phyloP scores from a whole-genome alignment of 495 filamentous ascomycete species.

The Daldinia concentrica region DNA sequence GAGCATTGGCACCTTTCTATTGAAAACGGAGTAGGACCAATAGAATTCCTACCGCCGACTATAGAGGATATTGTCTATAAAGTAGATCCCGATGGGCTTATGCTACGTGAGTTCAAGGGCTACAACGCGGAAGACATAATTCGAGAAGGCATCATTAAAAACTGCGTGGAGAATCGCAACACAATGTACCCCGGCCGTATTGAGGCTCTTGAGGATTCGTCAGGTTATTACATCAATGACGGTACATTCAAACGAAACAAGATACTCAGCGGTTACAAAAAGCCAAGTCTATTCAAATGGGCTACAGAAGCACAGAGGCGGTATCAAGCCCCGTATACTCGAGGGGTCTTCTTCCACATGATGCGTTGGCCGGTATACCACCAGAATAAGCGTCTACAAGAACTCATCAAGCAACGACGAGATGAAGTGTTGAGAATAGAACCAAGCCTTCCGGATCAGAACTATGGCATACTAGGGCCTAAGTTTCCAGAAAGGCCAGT shows the following conservation, averaged over 20 bases:
- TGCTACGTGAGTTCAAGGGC: neutral
- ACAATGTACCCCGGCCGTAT: slow-evolving; percentile 42
- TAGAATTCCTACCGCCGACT: slow-evolving; percentile 32
- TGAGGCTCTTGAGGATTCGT: slow-evolving; percentile 31
- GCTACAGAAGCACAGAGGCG: slow-evolving; percentile 42
- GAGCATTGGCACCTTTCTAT: slow-evolving; percentile 35
- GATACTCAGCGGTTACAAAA: slow-evolving; percentile 21
- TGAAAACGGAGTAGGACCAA: slow-evolving; percentile 28
- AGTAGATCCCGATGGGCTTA: slow-evolving; percentile 21
- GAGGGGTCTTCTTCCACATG: slow-evolving; percentile 41
- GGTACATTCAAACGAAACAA: slow-evolving; percentile 13
- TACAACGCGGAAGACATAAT: slow-evolving; percentile 5
- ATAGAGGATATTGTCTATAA: slow-evolving; percentile 30
- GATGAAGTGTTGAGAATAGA: slow-evolving; percentile 32
- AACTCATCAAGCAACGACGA: slow-evolving; percentile 26
- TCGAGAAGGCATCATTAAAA: slow-evolving; percentile 45
- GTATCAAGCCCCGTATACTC: slow-evolving; percentile 42
- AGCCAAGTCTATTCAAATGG: slow-evolving; percentile 47
- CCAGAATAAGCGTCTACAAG: neutral
- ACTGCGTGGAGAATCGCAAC: slow-evolving; percentile 45
- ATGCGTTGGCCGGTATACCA: slow-evolving; percentile 38
- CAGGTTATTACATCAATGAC: slow-evolving; percentile 17
- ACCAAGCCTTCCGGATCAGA: slow-evolving; percentile 26
- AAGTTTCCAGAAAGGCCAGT: slow-evolving; percentile 26
- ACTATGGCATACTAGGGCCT: slow-evolving; percentile 39